A percentile compares a stretch with the other conserved stretches of the same genome.
phyloP scores from a whole-genome alignment of 441 rosid genomes.

The Erodium moschatum region DNA sequence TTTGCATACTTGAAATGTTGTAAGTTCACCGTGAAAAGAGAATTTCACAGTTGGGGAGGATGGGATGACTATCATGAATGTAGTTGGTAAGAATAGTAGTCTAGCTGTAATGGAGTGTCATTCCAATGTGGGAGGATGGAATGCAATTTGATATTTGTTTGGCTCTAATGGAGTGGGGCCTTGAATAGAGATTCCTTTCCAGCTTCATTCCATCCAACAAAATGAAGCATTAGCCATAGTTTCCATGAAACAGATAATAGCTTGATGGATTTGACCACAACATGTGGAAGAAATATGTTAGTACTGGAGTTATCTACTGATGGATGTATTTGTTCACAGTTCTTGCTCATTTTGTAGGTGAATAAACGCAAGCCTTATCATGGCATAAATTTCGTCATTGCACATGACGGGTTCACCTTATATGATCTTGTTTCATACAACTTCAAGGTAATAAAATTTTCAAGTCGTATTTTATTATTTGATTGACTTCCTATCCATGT shows the following conservation, averaged over 20 bases:
- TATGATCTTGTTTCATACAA: slow-evolving; percentile 84
- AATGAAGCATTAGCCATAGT: background rate
- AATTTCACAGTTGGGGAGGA: too few species aligned
- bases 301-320: background rate
- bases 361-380: slow-evolving; percentile 87
- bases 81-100: too few species aligned
- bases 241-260: background rate
- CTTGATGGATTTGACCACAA: background rate
- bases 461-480: slow-evolving; percentile 13
- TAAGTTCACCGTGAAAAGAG: too few species aligned
- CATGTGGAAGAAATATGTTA: slow-evolving; percentile 4
- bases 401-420: slow-evolving; percentile 91
- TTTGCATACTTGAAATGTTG: too few species aligned
- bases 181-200: too few species aligned
- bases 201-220: background rate
- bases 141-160: too few species aligned
- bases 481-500: slow-evolving; percentile 5
- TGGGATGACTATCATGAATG: too few species aligned
- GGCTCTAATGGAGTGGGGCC: too few species aligned
- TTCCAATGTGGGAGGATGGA: too few species aligned
- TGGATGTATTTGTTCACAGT: background rate
- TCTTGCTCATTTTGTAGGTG: slow-evolving; percentile 36
- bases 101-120: too few species aligned
- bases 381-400: slow-evolving; percentile 68
- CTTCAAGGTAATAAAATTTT: slow-evolving; percentile 46